phyloP scores from a whole-genome alignment of 371 early-diverging fungal species.

The Rhizopus delemar region DNA sequence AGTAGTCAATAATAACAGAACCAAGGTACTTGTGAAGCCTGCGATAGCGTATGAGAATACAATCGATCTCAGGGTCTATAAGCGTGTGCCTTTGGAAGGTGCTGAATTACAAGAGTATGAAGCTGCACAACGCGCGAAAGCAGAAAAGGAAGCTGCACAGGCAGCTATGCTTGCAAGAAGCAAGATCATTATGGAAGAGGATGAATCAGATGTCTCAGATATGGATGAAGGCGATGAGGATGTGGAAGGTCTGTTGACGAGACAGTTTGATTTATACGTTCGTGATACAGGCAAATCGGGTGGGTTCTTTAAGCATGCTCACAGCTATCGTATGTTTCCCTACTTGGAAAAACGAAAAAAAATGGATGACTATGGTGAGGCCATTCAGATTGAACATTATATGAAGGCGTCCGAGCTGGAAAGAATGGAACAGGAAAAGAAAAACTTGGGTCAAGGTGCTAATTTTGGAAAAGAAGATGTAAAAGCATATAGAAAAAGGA shows the following conservation, averaged over 20 bases:
- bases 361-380: slow-evolving; percentile 95
- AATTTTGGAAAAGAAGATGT: slow-evolving; percentile 53
- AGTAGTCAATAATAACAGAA: neutral
- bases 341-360: slow-evolving; percentile 75
- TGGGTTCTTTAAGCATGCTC: slow-evolving; percentile 80
- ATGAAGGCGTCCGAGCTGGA: slow-evolving; percentile 56
- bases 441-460: slow-evolving; percentile 48
- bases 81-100: slow-evolving; percentile 85
- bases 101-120: slow-evolving; percentile 75
- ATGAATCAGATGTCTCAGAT: slow-evolving; percentile 66
- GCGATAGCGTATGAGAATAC: slow-evolving; percentile 53
- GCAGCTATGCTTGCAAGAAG: slow-evolving; percentile 70
- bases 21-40: slow-evolving; percentile 41
- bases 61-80: slow-evolving; percentile 40
- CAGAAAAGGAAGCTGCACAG: slow-evolving; percentile 75
- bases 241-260: slow-evolving; percentile 54
- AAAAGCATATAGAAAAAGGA: neutral
- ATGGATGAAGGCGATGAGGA: slow-evolving; percentile 66
- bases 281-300: slow-evolving; percentile 68
- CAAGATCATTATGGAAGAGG: slow-evolving; percentile 73
- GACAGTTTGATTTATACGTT: slow-evolving; percentile 80
- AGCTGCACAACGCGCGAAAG: slow-evolving; percentile 60
- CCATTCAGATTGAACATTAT: slow-evolving; percentile 77
- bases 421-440: slow-evolving; percentile 36
- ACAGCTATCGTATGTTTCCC: slow-evolving; percentile 90